phyloP scores from a whole-genome alignment of 352 stramenopile genomes.

The Elongisporangium senticosum region DNA sequence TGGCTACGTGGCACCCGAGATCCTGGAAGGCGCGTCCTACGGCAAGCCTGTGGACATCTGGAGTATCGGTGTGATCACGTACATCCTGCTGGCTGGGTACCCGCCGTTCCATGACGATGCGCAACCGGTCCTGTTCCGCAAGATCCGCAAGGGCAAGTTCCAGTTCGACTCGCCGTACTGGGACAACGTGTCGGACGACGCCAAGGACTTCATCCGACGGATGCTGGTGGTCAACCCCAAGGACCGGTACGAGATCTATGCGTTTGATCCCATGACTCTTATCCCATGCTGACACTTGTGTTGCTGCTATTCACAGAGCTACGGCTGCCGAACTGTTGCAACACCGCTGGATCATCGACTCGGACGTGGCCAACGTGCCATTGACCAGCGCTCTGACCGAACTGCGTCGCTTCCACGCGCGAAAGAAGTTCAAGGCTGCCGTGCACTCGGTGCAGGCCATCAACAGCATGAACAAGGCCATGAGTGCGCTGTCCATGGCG shows the following conservation, averaged over 20 bases:
- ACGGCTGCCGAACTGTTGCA: slow-evolving; percentile 53
- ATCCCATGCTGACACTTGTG: slow-evolving; percentile 6
- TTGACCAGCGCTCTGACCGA: slow-evolving; percentile 72
- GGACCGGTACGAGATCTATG: slow-evolving; percentile 34
- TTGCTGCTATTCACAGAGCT: slow-evolving; percentile 15
- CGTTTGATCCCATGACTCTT: neutral
- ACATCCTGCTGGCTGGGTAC: slow-evolving; percentile 87
- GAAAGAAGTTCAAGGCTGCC: slow-evolving; percentile 80
- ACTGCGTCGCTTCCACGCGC: slow-evolving; percentile 73
- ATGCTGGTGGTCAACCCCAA: slow-evolving; percentile 83
- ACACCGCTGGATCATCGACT: slow-evolving; percentile 71
- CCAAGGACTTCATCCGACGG: slow-evolving; percentile 85
- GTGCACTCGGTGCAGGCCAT: slow-evolving; percentile 77
- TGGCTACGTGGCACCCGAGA: slow-evolving; percentile 81
- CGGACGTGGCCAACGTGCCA: slow-evolving; percentile 63
- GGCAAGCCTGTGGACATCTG: slow-evolving; percentile 84
- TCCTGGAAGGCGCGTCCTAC: slow-evolving; percentile 76
- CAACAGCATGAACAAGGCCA: slow-evolving; percentile 76
- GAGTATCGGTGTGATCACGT: slow-evolving; percentile 85
- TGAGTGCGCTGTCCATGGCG: slow-evolving; percentile 28
- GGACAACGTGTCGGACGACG: slow-evolving; percentile 85
- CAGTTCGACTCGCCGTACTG: slow-evolving; percentile 87
- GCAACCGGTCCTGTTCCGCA: slow-evolving; percentile 88
- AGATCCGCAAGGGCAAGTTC: slow-evolving; percentile 83
- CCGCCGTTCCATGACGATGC: slow-evolving; percentile 92